A percentile compares a stretch with the other conserved stretches of the same genome.
These are phyloP conservation scores for Rubus idaeus DNA, from an alignment of 306 rosid species.

Conservation along the genomic window DNA sequence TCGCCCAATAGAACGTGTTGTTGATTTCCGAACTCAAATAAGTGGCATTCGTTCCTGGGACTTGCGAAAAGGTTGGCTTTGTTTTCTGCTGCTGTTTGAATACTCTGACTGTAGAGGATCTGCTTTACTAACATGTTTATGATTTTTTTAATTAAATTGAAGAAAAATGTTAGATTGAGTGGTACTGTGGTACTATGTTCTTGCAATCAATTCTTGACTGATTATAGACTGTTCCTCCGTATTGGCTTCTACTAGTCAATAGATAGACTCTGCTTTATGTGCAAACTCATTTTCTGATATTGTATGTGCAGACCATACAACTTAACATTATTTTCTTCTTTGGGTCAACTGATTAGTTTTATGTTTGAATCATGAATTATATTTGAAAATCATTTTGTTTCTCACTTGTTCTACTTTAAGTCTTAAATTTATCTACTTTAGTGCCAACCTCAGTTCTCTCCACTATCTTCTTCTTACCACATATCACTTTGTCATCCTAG, in stretches of 20 bases:
- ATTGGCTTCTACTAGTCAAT: background rate
- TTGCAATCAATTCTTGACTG: background rate
- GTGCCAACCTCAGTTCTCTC: background rate
- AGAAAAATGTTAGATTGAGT: background rate
- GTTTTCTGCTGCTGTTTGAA: background rate
- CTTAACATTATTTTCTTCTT: background rate
- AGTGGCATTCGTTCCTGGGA: constrained; percentile 92
- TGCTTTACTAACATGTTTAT: background rate
- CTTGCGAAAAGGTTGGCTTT: constrained; percentile 66
- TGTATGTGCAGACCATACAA: background rate
- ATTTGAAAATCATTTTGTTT: background rate
- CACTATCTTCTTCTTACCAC: background rate
- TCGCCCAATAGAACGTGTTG: constrained; percentile 74
- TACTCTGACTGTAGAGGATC: background rate
- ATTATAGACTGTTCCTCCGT: background rate
- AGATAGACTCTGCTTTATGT: background rate
- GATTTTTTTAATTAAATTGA: background rate
- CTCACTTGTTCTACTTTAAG: background rate
- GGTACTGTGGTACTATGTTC: background rate
- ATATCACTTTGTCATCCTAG: background rate
- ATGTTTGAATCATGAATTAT: background rate
- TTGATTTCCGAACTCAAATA: constrained; percentile 83
- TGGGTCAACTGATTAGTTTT: background rate
- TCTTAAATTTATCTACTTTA: background rate
- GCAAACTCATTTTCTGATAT: background rate